phyloP scores from a whole-genome alignment of 768 basidiomycete genomes.

The Termitomyces bulborhizus region DNA sequence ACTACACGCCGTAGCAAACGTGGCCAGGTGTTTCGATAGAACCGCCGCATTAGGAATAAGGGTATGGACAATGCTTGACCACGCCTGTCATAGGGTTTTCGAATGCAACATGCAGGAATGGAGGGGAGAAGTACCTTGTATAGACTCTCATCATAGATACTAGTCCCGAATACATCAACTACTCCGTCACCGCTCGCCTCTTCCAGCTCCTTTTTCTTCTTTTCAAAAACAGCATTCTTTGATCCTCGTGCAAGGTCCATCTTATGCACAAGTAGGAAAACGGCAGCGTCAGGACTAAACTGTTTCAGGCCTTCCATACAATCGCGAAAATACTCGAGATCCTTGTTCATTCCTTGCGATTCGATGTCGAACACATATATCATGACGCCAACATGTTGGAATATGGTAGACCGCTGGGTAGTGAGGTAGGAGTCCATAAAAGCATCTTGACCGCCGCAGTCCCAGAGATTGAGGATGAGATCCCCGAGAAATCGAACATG shows the following conservation, averaged over 20 bases:
- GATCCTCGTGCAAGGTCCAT: constrained; percentile 88
- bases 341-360: constrained; percentile 75
- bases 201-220: constrained; percentile 69
- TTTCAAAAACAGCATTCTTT: constrained; percentile 52
- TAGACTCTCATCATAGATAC: constrained; percentile 95
- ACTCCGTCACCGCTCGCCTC: constrained; percentile 54
- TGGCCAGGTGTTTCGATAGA: constrained; percentile 80
- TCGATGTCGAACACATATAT: constrained; percentile 99
- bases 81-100: constrained; percentile 55
- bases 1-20: constrained; percentile 80
- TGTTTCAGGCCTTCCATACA: constrained; percentile 80
- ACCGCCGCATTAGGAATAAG: constrained; percentile 93
- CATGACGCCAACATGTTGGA: constrained; percentile 93
- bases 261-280: constrained; percentile 94
- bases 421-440: constrained; percentile 98
- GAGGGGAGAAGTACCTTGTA: constrained; percentile 61
- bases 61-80: constrained; percentile 96
- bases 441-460: constrained; percentile 96
- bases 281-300: constrained; percentile 74
- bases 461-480: constrained; percentile 95
- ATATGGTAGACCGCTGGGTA: constrained; percentile 88
- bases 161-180: constrained; percentile 83
- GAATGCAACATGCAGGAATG: neutral
- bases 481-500: constrained; percentile 96
- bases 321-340: constrained; percentile 87